These are phyloP conservation scores for Quillaja saponaria DNA, from an alignment of 306 rosid genomes.

Conservation along the genomic window DNA sequence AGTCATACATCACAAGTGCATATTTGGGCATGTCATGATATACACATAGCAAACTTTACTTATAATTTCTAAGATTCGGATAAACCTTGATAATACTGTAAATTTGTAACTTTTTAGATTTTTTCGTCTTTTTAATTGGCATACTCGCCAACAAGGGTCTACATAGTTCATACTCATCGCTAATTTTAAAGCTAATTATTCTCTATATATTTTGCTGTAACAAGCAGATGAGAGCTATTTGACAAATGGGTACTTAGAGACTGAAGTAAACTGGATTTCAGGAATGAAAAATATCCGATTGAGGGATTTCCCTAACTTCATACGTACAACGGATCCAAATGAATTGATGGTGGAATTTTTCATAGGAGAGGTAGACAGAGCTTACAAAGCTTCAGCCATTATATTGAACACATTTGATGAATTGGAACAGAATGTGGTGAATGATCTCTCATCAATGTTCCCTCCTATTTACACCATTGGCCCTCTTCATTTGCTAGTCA, in stretches of 20 bases:
- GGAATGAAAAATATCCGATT: constrained; percentile 26
- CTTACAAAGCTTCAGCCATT: constrained; percentile 14
- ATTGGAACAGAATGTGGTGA: constrained; percentile 17
- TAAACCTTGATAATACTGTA: no score
- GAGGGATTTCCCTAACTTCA: constrained; percentile 23
- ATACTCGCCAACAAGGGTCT: not conserved
- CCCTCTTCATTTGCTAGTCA: not conserved
- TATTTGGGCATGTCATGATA: not conserved
- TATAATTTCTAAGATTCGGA: not conserved
- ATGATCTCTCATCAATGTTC: constrained; percentile 1
- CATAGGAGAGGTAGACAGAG: not conserved
- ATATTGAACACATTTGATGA: constrained; percentile 33
- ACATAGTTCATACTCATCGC: not conserved
- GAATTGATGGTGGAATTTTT: constrained; percentile 6
- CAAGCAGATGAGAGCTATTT: constrained; percentile 22
- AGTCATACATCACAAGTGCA: no score
- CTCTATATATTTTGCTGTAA: no score
- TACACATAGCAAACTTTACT: not conserved
- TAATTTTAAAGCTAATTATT: not conserved
- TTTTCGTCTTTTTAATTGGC: no score
- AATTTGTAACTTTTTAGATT: no score
- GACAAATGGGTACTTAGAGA: constrained; percentile 21
- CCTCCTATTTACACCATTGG: constrained; percentile 1
- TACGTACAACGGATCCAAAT: constrained; percentile 11
- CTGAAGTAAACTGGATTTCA: constrained; percentile 23